Base-by-base conservation (phyloP, 495 filamentous ascomycete genomes). In the Venustampulla echinocandica region DNA sequence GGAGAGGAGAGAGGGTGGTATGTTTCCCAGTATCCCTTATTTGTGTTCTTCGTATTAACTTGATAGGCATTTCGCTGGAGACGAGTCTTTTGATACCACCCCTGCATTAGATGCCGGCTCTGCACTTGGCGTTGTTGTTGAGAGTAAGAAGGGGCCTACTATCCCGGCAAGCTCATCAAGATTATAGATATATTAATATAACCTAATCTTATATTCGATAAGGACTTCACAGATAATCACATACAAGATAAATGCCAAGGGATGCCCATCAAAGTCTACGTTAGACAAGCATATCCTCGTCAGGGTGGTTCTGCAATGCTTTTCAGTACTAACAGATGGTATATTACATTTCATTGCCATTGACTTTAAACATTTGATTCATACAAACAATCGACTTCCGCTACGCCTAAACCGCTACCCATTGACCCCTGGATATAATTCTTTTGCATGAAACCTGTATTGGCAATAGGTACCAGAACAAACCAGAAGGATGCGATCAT, bases 1-100 rank as follows among this genome's bases (percentile, higher is more conserved):
- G 92, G 92, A 4, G 87, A 87, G 53, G 90, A 97, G 66, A 72
- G 90, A 60, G 85, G 85, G 52, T 96, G 89, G 88, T 90, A 56
- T 71, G 85, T 79, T 32, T 49, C 46, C 46, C 35, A 40, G n/a
- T n/a, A n/a, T n/a, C n/a, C n/a, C 14, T 33, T 0, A 14, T 10
- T 46, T 34, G 18, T 14, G 18, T 3, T 44, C 27, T 25, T 46
- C 53, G 32, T 41, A 14, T 41, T 41, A 22, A 33, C 17, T n/a
- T 23, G 14, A 18, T 46, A 87, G 83, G 84, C 75, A 75, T 53
- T 88, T 90, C 47, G 76, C 74, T 28, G 84, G 85, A 6, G 85
- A 90, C 52, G 85, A 90, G 59, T 72, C 72, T 1, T 88, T 87
- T 56, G 68, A 68, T 9, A 65, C 67, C 13, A 58, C 24, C 34